Evolutionary conservation across 2,329 filamentous ascomycete genomes (phyloP).

Genomic region (Apiospora aurea): DNA sequence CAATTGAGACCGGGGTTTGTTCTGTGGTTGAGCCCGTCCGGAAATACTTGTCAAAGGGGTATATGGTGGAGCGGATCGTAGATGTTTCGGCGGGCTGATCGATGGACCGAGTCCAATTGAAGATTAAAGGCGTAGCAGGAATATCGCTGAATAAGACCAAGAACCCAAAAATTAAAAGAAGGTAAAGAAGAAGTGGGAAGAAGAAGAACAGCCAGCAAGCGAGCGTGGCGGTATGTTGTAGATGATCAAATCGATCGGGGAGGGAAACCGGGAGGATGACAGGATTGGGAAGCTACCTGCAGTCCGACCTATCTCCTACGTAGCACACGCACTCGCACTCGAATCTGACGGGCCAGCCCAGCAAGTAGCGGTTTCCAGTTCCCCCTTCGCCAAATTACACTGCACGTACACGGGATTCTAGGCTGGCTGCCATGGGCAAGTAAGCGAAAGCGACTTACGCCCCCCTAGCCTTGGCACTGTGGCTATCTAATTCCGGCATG

Average conservation of each 20-base stretch:
- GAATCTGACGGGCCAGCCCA: neutral
- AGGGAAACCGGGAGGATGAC: slow-evolving; percentile 14
- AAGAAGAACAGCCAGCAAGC: neutral
- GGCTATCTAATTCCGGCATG: slow-evolving; percentile 4
- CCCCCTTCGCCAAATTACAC: slow-evolving; percentile 1
- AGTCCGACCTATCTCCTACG: neutral
- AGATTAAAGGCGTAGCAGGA: neutral
- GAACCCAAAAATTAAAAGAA: neutral
- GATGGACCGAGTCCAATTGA: neutral
- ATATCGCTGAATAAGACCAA: slow-evolving; percentile 2
- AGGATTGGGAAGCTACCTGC: neutral
- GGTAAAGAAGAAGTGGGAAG: neutral
- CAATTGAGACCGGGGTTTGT: neutral
- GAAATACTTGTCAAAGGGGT: neutral
- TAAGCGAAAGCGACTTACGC: slow-evolving; percentile 10
- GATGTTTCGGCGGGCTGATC: neutral
- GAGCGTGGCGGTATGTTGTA: slow-evolving; percentile 2
- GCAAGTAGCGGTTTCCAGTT: neutral
- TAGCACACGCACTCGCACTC: neutral
- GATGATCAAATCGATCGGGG: neutral
- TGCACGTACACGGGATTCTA: neutral
- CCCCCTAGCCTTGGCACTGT: neutral
- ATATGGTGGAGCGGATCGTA: slow-evolving; percentile 7
- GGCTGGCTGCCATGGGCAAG: slow-evolving; percentile 1
- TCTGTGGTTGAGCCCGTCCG: neutral